Base-by-base conservation (phyloP, 345 rosid genomes). In the Firmiana major region DNA sequence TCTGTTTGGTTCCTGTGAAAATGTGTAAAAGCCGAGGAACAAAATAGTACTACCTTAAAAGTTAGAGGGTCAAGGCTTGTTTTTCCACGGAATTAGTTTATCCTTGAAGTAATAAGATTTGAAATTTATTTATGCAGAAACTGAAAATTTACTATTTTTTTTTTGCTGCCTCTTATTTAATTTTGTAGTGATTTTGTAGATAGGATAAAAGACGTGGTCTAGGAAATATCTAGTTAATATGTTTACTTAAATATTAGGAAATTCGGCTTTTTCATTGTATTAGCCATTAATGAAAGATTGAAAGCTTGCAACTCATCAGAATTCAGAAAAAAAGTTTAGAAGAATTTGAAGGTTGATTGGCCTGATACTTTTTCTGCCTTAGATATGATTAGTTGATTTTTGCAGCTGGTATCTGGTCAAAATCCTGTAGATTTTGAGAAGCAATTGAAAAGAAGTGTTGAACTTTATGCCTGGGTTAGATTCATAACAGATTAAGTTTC, bases 1-100 rank as follows among this genome's bases (percentile, higher is more conserved):
- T 77, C 73, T 77, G 49, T 79, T 78, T 75, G 68, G 70, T 53
- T 77, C 17, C 28, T 17, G 63, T 57, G 77, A 82, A 79, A 74
- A 75, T 79, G 62, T 58, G 34, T 22, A 36, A 51, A 70, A 48
- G 17, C 3, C 22, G 40, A 48, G 42, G n/a, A 9, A 48, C 24
- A 4, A 7, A 46, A 28, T 43, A 42, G 34, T 43, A 11, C 4
- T 48, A 16, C 8, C 8, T 3, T 70, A 49, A 8, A 34, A 36
- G 43, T 54, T 19, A 31, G 36, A 53, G 75, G 46, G 38, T 13
- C 43, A 53, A 53, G 63, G 31, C 15, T 69, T 46, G 22, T 16
- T 69, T 28, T 45, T 48, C 42, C 11, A 48, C 40, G 8, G 43
- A 48, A 48, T 70, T 28, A 70, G 24, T 70, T 24, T 70, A 48